These are phyloP conservation scores for Ecytonucleospora hepatopenaei DNA, from an alignment of 371 early-diverging fungal genomes.

Conservation along the genomic window DNA sequence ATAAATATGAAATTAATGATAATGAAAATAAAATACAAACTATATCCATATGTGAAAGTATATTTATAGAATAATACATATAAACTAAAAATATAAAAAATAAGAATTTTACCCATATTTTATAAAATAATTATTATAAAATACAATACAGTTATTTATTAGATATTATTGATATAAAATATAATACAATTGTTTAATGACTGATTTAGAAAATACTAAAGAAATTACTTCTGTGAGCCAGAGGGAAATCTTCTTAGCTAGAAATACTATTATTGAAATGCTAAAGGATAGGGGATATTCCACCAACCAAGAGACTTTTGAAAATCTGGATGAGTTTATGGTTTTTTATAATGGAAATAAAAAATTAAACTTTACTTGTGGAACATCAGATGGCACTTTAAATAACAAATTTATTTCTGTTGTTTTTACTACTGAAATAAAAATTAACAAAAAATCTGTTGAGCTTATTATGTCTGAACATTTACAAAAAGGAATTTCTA, in stretches of 20 bases:
- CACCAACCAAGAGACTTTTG: constrained; percentile 21
- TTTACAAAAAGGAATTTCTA: constrained; percentile 39
- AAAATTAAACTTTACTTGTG: constrained; percentile 30
- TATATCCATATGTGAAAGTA: no score
- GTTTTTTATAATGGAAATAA: constrained; percentile 22
- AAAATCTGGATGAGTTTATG: constrained; percentile 20
- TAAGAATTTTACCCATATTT: no score
- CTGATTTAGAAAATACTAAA: no score
- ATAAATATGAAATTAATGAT: no score
- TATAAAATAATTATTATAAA: no score
- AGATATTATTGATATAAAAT: no score
- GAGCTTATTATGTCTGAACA: constrained; percentile 42
- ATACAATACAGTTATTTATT: no score
- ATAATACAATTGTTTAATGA: no score
- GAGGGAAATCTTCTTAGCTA: constrained; percentile 46
- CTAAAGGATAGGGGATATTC: constrained; percentile 45
- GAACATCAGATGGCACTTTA: constrained; percentile 22
- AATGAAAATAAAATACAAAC: no score
- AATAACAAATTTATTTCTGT: constrained; percentile 32
- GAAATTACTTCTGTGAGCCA: background rate
- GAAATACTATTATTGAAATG: constrained; percentile 54
- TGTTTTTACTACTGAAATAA: constrained; percentile 50
- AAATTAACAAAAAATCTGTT: constrained; percentile 48
- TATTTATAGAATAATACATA: no score
- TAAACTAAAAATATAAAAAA: no score